Base-by-base conservation (phyloP, 768 basidiomycete genomes). In the Agaricus blazei region DNA sequence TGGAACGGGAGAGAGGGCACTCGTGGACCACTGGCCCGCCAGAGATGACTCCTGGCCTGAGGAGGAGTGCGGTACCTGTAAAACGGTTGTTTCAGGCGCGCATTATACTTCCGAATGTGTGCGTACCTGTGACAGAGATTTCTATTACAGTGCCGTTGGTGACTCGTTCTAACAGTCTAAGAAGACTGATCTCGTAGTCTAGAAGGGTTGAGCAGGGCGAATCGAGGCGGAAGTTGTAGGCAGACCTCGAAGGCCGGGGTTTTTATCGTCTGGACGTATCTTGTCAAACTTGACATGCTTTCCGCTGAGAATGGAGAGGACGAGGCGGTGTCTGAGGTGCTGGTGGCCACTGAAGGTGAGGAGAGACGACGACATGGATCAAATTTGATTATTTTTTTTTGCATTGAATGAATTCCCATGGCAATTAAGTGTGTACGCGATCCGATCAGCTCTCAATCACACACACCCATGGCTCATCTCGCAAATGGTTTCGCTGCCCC, bases 71-170 rank as follows among this genome's bases (percentile, higher is more conserved):
- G 51, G 96, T 98, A 76, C 95, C 93, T 94, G 60, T 9, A 26
- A 40, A 7, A 48, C 8, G 12, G 29, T 34, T 36, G 23, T 1
- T 34, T 48, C 29, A 27, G 36, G 23, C 19, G 7, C 19, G 19
- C 19, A 19, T 19, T 19, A 19, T 19, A 19, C 19, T 19, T 19
- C n/a, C 26, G 9, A 23, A 23, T n/a, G 37, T 53, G 49, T 42
- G 24, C 81, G 52, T 60, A 88, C 94, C 96, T 23, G 97, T 98
- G 6, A 95, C 87, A 2, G 93, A 96, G 50, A 99, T 98, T 68
- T 98, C 97, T 58, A 98, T 89, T 28, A 91, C 72, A 4, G 91
- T 91, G 2, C 96, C 97, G 77, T 98, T 98, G 3, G 93, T 95
- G 3, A 90, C 75, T 62, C 91, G 93, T 67, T 98, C 95, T 34